Percentiles rank a stretch among this genome's conserved stretches.
These are phyloP conservation scores for Globisporangium lucens DNA, from an alignment of 352 stramenopile species.

Conservation along the genomic window DNA sequence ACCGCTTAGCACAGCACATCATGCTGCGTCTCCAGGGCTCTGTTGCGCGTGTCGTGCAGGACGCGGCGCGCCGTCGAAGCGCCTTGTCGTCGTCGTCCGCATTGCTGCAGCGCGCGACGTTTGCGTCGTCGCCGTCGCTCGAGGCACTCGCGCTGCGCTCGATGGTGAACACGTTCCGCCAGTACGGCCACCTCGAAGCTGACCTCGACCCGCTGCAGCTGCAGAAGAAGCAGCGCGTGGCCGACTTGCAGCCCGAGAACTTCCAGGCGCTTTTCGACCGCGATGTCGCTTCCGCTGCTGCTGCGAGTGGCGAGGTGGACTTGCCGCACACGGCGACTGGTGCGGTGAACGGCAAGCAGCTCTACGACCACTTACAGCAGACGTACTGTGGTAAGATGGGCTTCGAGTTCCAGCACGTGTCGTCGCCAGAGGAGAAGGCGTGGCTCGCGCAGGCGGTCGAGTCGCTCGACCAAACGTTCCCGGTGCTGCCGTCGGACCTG, in stretches of 20 bases:
- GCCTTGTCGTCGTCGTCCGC: background rate
- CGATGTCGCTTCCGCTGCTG: conserved; percentile 10
- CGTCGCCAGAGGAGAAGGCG: conserved; percentile 52
- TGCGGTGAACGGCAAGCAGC: conserved; percentile 32
- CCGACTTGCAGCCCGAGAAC: conserved; percentile 34
- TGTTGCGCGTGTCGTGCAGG: conserved; percentile 25
- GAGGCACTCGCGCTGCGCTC: conserved; percentile 60
- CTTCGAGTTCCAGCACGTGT: conserved; percentile 79
- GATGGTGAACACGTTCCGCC: conserved; percentile 71
- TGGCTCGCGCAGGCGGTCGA: conserved; percentile 66
- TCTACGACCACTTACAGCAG: conserved; percentile 57
- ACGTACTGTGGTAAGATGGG: conserved; percentile 80
- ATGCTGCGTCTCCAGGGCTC: conserved; percentile 62
- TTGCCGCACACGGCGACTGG: conserved; percentile 14
- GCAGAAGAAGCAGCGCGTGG: conserved; percentile 31
- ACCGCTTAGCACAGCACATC: background rate
- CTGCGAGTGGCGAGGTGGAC: conserved; percentile 20
- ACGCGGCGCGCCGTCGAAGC: conserved; percentile 15
- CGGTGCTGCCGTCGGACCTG: conserved; percentile 62
- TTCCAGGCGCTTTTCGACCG: conserved; percentile 53
- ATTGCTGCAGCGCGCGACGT: conserved; percentile 12
- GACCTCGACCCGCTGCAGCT: conserved; percentile 63
- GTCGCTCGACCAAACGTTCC: conserved; percentile 33
- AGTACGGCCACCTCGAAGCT: conserved; percentile 72
- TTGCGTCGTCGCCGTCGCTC: conserved; percentile 40